Conservation (phyloP, 1,139 yeast species). For the Debaryomycetaceae sp. region DNA sequence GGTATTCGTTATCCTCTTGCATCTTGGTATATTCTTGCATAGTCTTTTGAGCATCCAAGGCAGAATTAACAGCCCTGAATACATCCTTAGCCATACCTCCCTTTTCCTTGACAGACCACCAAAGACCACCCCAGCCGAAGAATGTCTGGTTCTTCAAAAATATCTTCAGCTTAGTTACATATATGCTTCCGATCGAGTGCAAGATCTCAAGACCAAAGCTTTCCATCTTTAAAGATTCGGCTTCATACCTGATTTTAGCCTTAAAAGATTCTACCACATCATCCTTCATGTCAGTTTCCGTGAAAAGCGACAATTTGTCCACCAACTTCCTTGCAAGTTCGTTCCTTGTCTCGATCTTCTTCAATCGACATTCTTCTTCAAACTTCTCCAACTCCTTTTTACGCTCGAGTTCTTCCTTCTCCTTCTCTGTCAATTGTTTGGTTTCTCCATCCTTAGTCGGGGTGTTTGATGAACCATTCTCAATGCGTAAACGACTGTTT, state of each 20-base stretch:
- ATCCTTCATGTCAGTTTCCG: constrained; percentile 75
- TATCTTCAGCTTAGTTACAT: constrained; percentile 63
- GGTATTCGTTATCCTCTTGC: constrained; percentile 58
- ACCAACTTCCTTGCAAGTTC: constrained; percentile 62
- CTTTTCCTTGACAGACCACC: constrained; percentile 80
- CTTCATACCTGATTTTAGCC: constrained; percentile 73
- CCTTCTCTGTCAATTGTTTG: constrained; percentile 31
- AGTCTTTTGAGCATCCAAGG: constrained; percentile 86
- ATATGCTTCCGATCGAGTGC: constrained; percentile 80
- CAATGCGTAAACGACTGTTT: not conserved
- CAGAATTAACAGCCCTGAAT: constrained; percentile 77
- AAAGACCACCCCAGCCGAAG: constrained; percentile 80
- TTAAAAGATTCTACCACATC: constrained; percentile 69
- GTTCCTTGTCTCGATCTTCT: constrained; percentile 69
- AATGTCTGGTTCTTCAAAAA: constrained; percentile 63
- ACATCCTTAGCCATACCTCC: constrained; percentile 85
- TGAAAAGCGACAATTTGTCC: constrained; percentile 67
- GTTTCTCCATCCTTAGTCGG: constrained; percentile 15
- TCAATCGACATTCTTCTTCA: constrained; percentile 73
- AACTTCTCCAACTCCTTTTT: constrained; percentile 68
- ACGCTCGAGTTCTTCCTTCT: constrained; percentile 45
- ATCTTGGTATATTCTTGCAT: constrained; percentile 76
- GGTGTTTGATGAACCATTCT: constrained; percentile 5
- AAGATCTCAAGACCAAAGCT: constrained; percentile 89
- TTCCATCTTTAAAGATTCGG: constrained; percentile 86